These are phyloP conservation scores for Pyricularia pennisetigena DNA, from an alignment of 2,329 filamentous ascomycete species.

Conservation along the genomic window DNA sequence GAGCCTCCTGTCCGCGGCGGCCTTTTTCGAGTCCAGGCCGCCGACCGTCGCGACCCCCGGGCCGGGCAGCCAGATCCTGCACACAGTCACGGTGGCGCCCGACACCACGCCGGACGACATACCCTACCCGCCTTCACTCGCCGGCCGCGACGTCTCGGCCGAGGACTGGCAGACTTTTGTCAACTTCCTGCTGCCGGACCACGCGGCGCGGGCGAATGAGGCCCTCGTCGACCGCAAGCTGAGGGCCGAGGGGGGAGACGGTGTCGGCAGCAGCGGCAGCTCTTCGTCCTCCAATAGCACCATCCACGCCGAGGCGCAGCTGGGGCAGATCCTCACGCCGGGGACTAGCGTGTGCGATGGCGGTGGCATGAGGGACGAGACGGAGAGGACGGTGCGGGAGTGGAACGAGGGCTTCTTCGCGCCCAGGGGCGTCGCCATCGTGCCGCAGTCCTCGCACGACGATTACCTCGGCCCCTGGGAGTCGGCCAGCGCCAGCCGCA, in stretches of 20 bases:
- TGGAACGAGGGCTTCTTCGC: constrained; percentile 50
- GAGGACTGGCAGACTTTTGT: constrained; percentile 52
- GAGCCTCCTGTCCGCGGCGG: constrained; percentile 21
- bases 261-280: constrained; percentile 11
- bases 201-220: constrained; percentile 32
- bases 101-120: constrained; percentile 30
- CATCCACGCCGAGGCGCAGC: constrained; percentile 29
- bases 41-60: constrained; percentile 7
- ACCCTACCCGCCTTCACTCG: constrained; percentile 29
- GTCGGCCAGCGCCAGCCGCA: constrained; percentile 18
- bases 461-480: constrained; percentile 15
- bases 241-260: constrained; percentile 24
- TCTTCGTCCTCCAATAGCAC: constrained; percentile 16
- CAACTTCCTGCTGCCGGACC: constrained; percentile 43
- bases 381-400: constrained; percentile 33
- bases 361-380: constrained; percentile 15
- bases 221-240: constrained; percentile 39
- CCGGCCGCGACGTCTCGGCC: constrained; percentile 31
- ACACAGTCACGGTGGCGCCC: constrained; percentile 23
- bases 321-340: constrained; percentile 23
- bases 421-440: constrained; percentile 36
- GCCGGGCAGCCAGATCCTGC: constrained; percentile 13
- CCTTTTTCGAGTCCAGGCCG: constrained; percentile 38
- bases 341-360: constrained; percentile 3
- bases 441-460: constrained; percentile 15